These are phyloP conservation scores for Monilinia fructicola DNA, from an alignment of 2,329 filamentous ascomycete genomes.

Conservation along the genomic window DNA sequence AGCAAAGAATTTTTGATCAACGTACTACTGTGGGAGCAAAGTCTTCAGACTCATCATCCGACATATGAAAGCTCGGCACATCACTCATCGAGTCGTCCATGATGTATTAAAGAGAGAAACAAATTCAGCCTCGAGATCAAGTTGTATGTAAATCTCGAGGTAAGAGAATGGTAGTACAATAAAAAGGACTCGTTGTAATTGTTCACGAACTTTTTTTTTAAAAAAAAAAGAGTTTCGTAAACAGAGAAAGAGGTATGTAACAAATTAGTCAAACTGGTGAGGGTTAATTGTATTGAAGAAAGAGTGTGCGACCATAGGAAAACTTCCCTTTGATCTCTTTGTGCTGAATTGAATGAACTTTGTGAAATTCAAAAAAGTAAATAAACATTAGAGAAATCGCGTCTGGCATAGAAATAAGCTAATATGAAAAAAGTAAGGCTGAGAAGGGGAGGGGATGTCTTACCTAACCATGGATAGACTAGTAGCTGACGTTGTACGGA, in stretches of 20 bases:
- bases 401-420: not conserved
- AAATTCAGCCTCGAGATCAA: slow-evolving; percentile 1
- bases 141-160: not conserved
- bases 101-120: slow-evolving; percentile 17
- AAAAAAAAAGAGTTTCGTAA: not conserved
- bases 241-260: not conserved
- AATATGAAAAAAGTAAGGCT: slow-evolving; percentile 3
- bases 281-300: not conserved
- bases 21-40: slow-evolving; percentile 58
- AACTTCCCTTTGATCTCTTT: slow-evolving; percentile 8
- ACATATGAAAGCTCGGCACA: slow-evolving; percentile 58
- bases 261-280: not conserved
- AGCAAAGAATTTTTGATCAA: slow-evolving; percentile 29
- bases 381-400: slow-evolving; percentile 17
- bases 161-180: slow-evolving; percentile 21
- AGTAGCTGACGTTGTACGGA: not conserved
- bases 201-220: not conserved
- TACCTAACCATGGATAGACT: not conserved
- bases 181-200: slow-evolving; percentile 3
- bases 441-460: not conserved
- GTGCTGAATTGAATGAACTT: not conserved
- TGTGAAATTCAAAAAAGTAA: slow-evolving; percentile 14
- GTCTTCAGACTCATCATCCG: slow-evolving; percentile 55
- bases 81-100: slow-evolving; percentile 48
- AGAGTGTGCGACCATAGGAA: slow-evolving; percentile 15